Base-by-base conservation (phyloP, 495 filamentous ascomycete species). In the Hyaloscypha variabilis region DNA sequence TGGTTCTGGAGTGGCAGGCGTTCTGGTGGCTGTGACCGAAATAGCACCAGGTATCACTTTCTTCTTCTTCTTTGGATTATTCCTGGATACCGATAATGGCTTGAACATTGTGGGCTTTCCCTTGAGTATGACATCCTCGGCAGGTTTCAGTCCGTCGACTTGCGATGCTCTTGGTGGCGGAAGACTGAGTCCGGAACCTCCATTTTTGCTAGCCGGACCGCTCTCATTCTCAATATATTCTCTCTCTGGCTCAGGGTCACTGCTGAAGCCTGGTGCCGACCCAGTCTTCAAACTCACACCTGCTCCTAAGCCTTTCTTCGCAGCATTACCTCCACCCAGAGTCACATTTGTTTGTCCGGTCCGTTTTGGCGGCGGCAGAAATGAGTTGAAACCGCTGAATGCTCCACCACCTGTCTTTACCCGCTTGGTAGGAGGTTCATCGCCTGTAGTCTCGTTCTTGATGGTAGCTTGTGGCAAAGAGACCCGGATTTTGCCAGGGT, bases 31-130 rank as follows among this genome's bases (percentile, higher is more conserved):
- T 3, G 59, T 11, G 4, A 63, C 36, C 31, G 65, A 25, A n/a
- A 59, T 8, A 30, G 64, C 64, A 62, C 4, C 25, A 25, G 31
- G 49, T 5, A 58, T 30, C 26, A 60, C 30, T 30, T 74, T 65
- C 72, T 83, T 87, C 77, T 91, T 92, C 79, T 91, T 92, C 64
- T 80, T 76, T n/a, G 82, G 81, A 54, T 88, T n/a, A n/a, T n/a
- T 90, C 50, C 90, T 79, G 23, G 84, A 83, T 10, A 96, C 92
- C 2, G 92, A 96, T 26, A 97, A 75, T 1, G 93, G 93, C 73
- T 89, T 92, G 76, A 97, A 97, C 86, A 92, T 93, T 71, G 91
- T 86, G 24, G 91, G 83, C 67, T 92, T 94, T 6, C 90, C 91
- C 42, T 88, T 84, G 19, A 90, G 68, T 72, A 92, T 89, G 14